phyloP scores from a whole-genome alignment of 2,329 filamentous ascomycete genomes.

The Alternaria arbusti region DNA sequence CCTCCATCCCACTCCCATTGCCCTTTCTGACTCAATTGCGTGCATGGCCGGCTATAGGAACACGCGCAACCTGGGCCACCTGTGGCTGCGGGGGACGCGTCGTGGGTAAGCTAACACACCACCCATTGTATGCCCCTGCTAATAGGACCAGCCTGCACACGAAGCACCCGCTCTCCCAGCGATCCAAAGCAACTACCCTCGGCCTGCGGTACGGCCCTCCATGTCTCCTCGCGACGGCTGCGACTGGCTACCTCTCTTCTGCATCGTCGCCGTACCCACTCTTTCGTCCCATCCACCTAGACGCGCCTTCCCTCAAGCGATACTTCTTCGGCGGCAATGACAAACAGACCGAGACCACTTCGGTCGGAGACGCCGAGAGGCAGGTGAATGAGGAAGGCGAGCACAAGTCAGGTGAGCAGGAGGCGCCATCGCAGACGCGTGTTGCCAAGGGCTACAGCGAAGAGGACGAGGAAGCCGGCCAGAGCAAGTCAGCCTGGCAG shows the following conservation, averaged over 20 bases:
- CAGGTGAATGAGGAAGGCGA: conserved; percentile 17
- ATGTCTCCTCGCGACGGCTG: conserved; percentile 30
- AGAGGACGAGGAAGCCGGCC: conserved; percentile 23
- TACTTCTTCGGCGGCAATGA: conserved; percentile 11
- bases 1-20: neutral
- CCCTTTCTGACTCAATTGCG: neutral
- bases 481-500: conserved; percentile 39
- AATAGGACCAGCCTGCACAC: conserved; percentile 32
- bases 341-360: conserved; percentile 25
- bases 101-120: conserved; percentile 27
- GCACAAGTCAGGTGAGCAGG: conserved; percentile 35
- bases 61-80: conserved; percentile 32
- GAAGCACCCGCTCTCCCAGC: conserved; percentile 13
- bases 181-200: conserved; percentile 19
- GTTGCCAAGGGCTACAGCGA: conserved; percentile 33
- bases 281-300: conserved; percentile 33
- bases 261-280: conserved; percentile 20
- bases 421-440: conserved; percentile 44
- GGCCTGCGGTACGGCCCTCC: conserved; percentile 40
- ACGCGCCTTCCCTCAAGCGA: conserved; percentile 37
- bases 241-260: conserved; percentile 30
- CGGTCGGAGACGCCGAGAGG: conserved; percentile 24
- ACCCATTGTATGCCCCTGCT: conserved; percentile 4
- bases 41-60: conserved; percentile 36
- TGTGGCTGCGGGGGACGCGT: conserved; percentile 38